Percentiles rank a stretch among this genome's conserved stretches.
Evolutionary conservation across 106 monocot species (phyloP).

Genomic region (Hemerocallis citrina): DNA sequence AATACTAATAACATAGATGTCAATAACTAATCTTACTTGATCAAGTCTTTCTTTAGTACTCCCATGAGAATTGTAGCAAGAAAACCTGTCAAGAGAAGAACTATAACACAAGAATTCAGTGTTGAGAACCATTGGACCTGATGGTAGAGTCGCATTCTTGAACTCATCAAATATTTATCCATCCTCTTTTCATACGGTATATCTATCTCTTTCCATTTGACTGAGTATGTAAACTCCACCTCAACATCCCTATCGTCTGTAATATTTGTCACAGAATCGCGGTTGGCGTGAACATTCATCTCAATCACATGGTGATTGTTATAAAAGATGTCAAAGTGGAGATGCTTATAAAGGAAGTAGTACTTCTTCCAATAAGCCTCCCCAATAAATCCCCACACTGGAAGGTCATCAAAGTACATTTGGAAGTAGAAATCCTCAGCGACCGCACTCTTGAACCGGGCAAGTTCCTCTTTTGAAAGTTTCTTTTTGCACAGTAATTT

Average conservation of each 20-base stretch:
- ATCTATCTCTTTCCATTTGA: background rate
- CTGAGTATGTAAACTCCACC: background rate
- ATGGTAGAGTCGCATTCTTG: background rate
- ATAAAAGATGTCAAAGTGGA: background rate
- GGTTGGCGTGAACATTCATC: background rate
- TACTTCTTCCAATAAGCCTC: background rate
- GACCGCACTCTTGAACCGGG: background rate
- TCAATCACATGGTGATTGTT: background rate
- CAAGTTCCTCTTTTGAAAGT: background rate
- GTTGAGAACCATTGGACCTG: background rate
- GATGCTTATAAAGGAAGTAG: background rate
- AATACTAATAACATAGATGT: background rate
- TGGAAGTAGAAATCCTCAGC: background rate
- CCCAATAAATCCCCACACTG: constrained; percentile 5
- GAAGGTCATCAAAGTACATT: constrained; percentile 8
- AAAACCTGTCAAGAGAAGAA: no score
- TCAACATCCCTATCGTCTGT: no score
- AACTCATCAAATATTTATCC: background rate
- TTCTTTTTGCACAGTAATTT: background rate
- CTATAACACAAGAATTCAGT: no score
- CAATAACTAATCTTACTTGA: background rate
- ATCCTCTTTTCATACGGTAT: background rate
- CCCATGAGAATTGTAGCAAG: no score
- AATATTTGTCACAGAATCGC: background rate
- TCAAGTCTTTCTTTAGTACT: background rate